Evolutionary conservation across 208 protist genomes (phyloP).

Genomic region (Vickermania spadyakhi): DNA sequence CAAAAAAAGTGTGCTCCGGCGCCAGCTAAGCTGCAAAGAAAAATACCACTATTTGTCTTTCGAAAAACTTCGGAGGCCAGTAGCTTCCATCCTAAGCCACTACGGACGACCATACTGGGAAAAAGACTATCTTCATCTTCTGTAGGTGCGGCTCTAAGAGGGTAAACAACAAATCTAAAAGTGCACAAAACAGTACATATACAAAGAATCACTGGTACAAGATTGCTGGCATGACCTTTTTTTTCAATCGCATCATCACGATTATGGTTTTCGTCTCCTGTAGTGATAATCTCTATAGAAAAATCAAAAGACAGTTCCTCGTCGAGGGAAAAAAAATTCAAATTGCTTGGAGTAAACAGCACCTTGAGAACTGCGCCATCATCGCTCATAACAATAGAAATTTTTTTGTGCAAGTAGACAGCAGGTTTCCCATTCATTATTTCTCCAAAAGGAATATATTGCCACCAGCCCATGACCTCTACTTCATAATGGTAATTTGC

Average conservation of each 20-base stretch:
- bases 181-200: background rate
- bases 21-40: background rate
- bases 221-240: background rate
- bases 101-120: background rate
- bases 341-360: background rate
- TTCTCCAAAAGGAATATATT: background rate
- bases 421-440: background rate
- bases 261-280: background rate
- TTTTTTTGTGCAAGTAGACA: background rate
- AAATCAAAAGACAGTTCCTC: background rate
- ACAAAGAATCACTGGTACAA: background rate
- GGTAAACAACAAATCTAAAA: background rate
- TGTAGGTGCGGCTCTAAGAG: background rate
- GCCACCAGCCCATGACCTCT: background rate
- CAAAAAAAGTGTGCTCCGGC: background rate
- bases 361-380: background rate
- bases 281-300: background rate
- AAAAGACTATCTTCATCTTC: background rate
- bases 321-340: background rate
- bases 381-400: background rate
- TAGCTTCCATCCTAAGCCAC: background rate
- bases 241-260: background rate
- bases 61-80: background rate
- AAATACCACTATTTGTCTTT: conserved; percentile 1
- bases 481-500: background rate